Base-by-base conservation (phyloP, 257 asterid genomes). In the Nicotiana undulata region DNA sequence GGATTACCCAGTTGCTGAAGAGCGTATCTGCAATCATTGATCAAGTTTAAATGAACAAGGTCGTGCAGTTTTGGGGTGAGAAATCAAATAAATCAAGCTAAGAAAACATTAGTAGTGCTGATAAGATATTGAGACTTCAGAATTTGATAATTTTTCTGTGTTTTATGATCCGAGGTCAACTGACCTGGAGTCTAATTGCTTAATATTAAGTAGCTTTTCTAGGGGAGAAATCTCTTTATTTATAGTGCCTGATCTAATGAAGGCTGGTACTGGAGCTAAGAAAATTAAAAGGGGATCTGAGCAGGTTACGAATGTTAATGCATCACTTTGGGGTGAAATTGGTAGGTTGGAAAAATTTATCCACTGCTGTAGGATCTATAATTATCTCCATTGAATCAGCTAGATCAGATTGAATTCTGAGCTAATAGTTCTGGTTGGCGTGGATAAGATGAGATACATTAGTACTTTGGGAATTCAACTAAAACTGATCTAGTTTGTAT, bases 251-350 rank as follows among this genome's bases (percentile, higher is more conserved):
- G 91, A 82, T 94, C 61, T 79, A 83, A 40, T 88, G 83, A 86
- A 90, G 89, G 84, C 91, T 86, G 88, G 95, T 86, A 9, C 77
- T 87, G 67, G 94, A 92, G 85, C 87, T 92, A 56, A 89, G 82
- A 70, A 84, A 82, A 63, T 76, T 88, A 85, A 93, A 81, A 58
- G 93, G 88, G 20, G 93, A 94, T 80, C 85, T 76, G 59, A 89
- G 83, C 87, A 88, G 98, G 87, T 75, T 90, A 52, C 89, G 88
- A 87, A 85, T 76, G 85, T 84, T 89, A 59, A 89, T 88, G 29
- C 81, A 80, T 40, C 82, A 84, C 16, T 90, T 88, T 79, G 84
- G 82, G 83, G 89, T 88, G 52, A 87, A 80, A 65, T 76, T 94
- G 86, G 91, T 89, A 17, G 97, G 95, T 37, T 85, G 89, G 78